A percentile compares a stretch with the other conserved stretches of the same genome.
These are phyloP conservation scores for Carnegiea gigantea DNA, from an alignment of 179 eudicot genomes.

Conservation along the genomic window DNA sequence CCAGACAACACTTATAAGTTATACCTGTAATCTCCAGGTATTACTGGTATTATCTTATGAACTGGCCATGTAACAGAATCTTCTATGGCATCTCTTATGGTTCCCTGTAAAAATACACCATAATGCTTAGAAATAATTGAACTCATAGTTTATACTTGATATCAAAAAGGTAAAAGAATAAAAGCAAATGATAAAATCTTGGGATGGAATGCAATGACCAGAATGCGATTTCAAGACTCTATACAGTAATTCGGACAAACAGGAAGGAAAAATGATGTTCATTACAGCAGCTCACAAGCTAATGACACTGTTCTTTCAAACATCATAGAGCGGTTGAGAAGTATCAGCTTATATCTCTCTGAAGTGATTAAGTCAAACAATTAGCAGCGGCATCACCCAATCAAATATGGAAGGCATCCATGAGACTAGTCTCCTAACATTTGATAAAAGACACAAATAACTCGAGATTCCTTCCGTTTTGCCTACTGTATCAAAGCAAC, in stretches of 20 bases:
- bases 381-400: neutral
- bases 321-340: neutral
- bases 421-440: too few relatives aligned
- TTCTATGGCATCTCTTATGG: conserved; percentile 82
- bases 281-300: neutral
- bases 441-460: too few relatives aligned
- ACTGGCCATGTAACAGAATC: conserved; percentile 96
- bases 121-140: neutral
- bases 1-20: conserved; percentile 19
- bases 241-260: neutral
- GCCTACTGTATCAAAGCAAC: neutral
- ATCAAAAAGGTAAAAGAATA: neutral
- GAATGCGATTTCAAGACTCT: neutral
- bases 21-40: conserved; percentile 92
- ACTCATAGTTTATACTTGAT: neutral
- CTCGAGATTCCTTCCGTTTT: neutral
- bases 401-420: neutral
- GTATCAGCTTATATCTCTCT: neutral
- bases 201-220: too few relatives aligned
- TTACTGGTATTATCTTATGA: conserved; percentile 61
- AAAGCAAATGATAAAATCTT: neutral
- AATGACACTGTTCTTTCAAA: neutral
- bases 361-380: neutral
- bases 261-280: neutral
- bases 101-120: conserved; percentile 44